phyloP scores from a whole-genome alignment of 2,329 filamentous ascomycete genomes.

The Alternaria arborescens region DNA sequence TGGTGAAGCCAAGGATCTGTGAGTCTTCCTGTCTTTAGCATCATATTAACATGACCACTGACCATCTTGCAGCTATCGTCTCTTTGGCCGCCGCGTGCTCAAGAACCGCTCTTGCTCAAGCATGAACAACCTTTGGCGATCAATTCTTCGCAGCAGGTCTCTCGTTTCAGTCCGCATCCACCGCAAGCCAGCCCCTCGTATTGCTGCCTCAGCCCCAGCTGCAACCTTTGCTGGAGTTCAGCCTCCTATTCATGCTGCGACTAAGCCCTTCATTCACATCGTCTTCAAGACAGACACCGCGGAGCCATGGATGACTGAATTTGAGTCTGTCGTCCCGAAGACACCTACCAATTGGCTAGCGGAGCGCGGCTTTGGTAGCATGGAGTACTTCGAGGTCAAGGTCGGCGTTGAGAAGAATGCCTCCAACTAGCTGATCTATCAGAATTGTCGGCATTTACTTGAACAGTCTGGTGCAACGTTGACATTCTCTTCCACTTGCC shows the following conservation, averaged over 20 bases:
- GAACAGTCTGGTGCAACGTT: neutral
- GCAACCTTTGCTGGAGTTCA: neutral
- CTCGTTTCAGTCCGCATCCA: slow-evolving; percentile 34
- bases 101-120: slow-evolving; percentile 26
- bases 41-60: slow-evolving; percentile 5
- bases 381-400: slow-evolving; percentile 42
- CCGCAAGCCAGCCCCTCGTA: slow-evolving; percentile 16
- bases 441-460: neutral
- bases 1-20: slow-evolving; percentile 45
- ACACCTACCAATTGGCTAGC: slow-evolving; percentile 25
- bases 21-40: slow-evolving; percentile 10
- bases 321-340: slow-evolving; percentile 19
- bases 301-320: slow-evolving; percentile 35
- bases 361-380: slow-evolving; percentile 30
- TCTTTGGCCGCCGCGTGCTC: slow-evolving; percentile 39
- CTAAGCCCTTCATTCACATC: slow-evolving; percentile 36
- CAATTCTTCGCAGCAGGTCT: slow-evolving; percentile 28
- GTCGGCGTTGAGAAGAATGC: slow-evolving; percentile 27
- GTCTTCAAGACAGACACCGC: slow-evolving; percentile 32
- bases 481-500: neutral
- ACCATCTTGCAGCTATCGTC: slow-evolving; percentile 33
- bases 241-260: neutral
- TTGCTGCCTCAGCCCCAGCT: neutral
- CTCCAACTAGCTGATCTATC: neutral
- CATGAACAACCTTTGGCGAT: slow-evolving; percentile 38